phyloP scores from a whole-genome alignment of 2,329 filamentous ascomycete genomes.

The Alternaria infectoria region DNA sequence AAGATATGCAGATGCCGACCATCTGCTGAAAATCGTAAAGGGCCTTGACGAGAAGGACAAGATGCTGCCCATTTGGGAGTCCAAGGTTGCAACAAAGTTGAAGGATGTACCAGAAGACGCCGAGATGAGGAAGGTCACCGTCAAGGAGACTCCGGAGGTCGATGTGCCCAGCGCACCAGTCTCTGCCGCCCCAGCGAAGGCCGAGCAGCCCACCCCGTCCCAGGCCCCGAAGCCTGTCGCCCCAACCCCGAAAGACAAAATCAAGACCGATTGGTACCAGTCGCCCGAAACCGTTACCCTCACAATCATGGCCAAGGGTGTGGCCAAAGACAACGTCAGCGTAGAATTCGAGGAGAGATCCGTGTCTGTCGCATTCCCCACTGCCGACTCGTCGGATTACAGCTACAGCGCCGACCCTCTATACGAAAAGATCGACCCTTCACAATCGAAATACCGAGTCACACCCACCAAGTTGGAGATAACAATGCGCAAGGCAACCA shows the following conservation, averaged over 20 bases:
- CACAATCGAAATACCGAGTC: constrained; percentile 67
- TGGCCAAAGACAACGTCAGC: constrained; percentile 62
- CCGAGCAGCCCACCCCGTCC: constrained; percentile 12
- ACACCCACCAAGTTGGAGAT: constrained; percentile 83
- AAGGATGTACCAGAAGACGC: constrained; percentile 58
- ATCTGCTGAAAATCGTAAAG: constrained; percentile 67
- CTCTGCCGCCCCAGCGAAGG: constrained; percentile 12
- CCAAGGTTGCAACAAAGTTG: constrained; percentile 62
- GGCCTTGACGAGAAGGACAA: constrained; percentile 61
- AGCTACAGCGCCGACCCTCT: constrained; percentile 71
- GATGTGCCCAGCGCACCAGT: constrained; percentile 51
- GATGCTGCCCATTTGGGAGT: constrained; percentile 63
- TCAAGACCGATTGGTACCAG: constrained; percentile 74
- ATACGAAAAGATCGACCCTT: constrained; percentile 68
- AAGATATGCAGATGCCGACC: constrained; percentile 75
- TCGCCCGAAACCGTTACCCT: constrained; percentile 66
- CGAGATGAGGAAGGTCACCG: constrained; percentile 46
- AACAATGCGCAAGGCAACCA: constrained; percentile 68
- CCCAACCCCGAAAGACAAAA: constrained; percentile 61
- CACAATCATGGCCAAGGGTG: constrained; percentile 69
- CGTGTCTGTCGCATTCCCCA: constrained; percentile 65
- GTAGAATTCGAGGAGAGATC: constrained; percentile 60
- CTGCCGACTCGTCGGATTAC: constrained; percentile 60
- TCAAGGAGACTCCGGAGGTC: constrained; percentile 60
- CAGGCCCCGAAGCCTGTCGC: constrained; percentile 36